phyloP scores from a whole-genome alignment of 768 basidiomycete genomes.

The Calocybe cyanea region DNA sequence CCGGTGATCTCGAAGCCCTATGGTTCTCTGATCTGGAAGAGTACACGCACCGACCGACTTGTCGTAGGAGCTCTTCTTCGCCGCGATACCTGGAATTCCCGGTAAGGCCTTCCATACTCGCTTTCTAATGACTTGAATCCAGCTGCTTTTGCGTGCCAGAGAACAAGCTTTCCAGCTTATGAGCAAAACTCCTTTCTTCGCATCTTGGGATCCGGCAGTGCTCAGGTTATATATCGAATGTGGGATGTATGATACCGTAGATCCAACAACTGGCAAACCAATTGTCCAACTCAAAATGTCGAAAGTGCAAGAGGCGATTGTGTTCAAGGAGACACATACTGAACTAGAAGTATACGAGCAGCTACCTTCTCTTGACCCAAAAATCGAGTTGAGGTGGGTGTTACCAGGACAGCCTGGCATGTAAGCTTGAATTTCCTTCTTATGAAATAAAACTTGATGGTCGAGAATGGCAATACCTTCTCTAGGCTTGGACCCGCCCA shows the following conservation, averaged over 20 bases:
- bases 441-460: too few species aligned
- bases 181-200: conserved; percentile 59
- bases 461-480: too few species aligned
- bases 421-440: too few species aligned
- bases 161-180: conserved; percentile 56
- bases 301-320: conserved; percentile 58
- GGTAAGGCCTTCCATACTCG: conserved; percentile 32
- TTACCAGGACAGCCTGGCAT: conserved; percentile 44
- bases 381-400: conserved; percentile 52
- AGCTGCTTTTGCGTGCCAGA: conserved; percentile 34
- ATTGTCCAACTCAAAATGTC: conserved; percentile 62
- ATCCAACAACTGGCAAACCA: conserved; percentile 24
- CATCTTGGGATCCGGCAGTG: conserved; percentile 62
- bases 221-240: conserved; percentile 59
- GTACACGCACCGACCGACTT: conserved; percentile 18
- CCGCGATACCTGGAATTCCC: conserved; percentile 59
- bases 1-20: conserved; percentile 54
- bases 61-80: conserved; percentile 50
- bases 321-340: conserved; percentile 48
- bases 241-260: conserved; percentile 39
- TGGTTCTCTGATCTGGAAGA: conserved; percentile 7
- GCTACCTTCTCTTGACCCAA: conserved; percentile 42
- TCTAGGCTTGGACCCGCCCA: conserved; percentile 30
- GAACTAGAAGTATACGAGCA: conserved; percentile 38
- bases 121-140: not conserved